A percentile compares a stretch with the other conserved stretches of the same genome.
These are phyloP conservation scores for Butyriboletus loyo DNA, from an alignment of 768 basidiomycete species.

Conservation along the genomic window DNA sequence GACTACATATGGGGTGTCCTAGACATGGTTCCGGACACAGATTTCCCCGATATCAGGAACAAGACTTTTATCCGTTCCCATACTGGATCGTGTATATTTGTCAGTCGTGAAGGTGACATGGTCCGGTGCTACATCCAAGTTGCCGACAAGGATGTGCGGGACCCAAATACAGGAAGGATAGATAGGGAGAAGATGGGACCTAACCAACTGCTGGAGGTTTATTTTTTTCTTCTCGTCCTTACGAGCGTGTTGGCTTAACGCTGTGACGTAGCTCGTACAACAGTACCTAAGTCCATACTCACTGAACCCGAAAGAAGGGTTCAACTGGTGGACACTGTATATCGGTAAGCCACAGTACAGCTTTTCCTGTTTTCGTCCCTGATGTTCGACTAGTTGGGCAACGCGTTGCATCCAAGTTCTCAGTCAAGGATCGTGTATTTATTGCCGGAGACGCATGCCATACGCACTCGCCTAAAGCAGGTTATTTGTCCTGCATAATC, in stretches of 20 bases:
- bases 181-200: slow-evolving; percentile 39
- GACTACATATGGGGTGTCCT: slow-evolving; percentile 45
- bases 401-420: slow-evolving; percentile 50
- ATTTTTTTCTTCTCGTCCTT: not conserved
- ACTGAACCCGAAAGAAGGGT: slow-evolving; percentile 27
- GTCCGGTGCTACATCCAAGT: slow-evolving; percentile 54
- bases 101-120: slow-evolving; percentile 49
- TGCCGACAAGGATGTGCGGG: slow-evolving; percentile 36
- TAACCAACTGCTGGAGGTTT: slow-evolving; percentile 38
- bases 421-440: slow-evolving; percentile 46
- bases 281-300: slow-evolving; percentile 41
- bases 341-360: slow-evolving; percentile 32
- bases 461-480: slow-evolving; percentile 44
- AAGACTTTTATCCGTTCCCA: slow-evolving; percentile 47
- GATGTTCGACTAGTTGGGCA: slow-evolving; percentile 43
- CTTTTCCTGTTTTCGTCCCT: not conserved
- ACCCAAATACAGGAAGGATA: slow-evolving; percentile 39
- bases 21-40: slow-evolving; percentile 45
- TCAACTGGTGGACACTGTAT: slow-evolving; percentile 53
- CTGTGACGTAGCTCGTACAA: slow-evolving; percentile 33
- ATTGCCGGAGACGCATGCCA: slow-evolving; percentile 57
- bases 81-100: slow-evolving; percentile 48
- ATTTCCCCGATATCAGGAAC: slow-evolving; percentile 55
- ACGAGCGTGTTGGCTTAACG: not conserved
- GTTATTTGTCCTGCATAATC: slow-evolving; percentile 12